Evolutionary conservation across 1,284 basidiomycete species (phyloP).

Genomic region (Moesziomyces antarcticus): DNA sequence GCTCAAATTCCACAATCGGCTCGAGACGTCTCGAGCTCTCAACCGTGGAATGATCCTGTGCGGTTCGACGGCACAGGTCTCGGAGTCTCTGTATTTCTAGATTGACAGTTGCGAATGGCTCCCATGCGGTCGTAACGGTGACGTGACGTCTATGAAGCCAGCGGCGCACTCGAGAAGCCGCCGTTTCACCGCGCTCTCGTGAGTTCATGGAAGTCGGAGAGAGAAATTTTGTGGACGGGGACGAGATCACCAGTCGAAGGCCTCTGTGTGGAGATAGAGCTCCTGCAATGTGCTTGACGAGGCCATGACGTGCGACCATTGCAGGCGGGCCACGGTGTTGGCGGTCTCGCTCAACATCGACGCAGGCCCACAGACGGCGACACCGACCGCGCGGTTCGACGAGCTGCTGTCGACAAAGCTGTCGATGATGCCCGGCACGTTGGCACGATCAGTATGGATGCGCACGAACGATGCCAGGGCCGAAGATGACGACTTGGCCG

Average conservation of each 20-base stretch:
- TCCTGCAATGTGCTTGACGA: conserved; percentile 12
- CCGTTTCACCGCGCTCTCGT: not conserved
- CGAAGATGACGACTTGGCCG: conserved; percentile 1
- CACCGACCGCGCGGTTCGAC: conserved; percentile 9
- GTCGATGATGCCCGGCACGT: conserved; percentile 6
- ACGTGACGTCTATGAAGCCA: not conserved
- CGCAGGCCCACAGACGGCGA: conserved; percentile 45
- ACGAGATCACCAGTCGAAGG: conserved; percentile 32
- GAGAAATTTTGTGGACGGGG: too few relatives aligned
- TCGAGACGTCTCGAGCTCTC: conserved; percentile 19
- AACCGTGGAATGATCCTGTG: conserved; percentile 30
- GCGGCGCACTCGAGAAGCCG: not conserved
- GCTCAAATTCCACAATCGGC: conserved; percentile 5
- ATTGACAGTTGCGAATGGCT: conserved; percentile 8
- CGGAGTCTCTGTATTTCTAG: conserved; percentile 35
- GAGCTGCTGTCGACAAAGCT: conserved; percentile 10
- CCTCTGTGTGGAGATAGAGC: conserved; percentile 41
- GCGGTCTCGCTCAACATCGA: conserved; percentile 44
- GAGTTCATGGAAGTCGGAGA: not conserved
- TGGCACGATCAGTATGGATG: conserved; percentile 14
- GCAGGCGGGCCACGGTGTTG: conserved; percentile 25
- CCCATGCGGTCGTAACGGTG: not conserved
- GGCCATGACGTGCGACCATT: conserved; percentile 35
- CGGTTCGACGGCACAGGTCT: conserved; percentile 27
- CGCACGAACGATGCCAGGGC: not conserved